These are phyloP conservation scores for Fusarium veterinarium DNA, from an alignment of 2,329 filamentous ascomycete genomes.

Conservation along the genomic window DNA sequence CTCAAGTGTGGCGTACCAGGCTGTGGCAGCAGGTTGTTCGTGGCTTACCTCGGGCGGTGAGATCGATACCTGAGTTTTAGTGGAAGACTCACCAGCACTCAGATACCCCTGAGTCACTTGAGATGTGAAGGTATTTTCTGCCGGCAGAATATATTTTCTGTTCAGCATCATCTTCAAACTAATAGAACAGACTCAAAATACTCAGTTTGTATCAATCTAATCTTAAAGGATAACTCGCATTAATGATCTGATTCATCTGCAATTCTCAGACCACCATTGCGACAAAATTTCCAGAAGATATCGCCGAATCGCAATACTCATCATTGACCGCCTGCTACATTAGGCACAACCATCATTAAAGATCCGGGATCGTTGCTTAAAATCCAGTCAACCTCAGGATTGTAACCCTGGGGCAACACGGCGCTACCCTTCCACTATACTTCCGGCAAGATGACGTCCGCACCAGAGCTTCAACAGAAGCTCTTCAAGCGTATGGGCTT, in stretches of 20 bases:
- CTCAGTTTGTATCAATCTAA: background rate
- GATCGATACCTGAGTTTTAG: background rate
- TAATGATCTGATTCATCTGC: accelerated
- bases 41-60: conserved; percentile 17
- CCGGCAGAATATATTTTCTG: conserved; percentile 3
- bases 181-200: background rate
- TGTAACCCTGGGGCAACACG: background rate
- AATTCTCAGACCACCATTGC: background rate
- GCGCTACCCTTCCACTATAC: background rate
- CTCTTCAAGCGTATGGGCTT: conserved; percentile 54
- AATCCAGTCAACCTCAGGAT: conserved; percentile 1
- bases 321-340: conserved; percentile 19
- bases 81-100: background rate
- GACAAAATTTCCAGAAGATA: background rate
- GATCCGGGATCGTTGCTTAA: conserved; percentile 14
- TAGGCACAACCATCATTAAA: conserved; percentile 2
- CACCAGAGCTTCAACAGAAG: conserved; percentile 52
- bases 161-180: too few species aligned
- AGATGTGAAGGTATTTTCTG: conserved; percentile 1
- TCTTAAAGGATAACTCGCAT: accelerated
- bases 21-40: conserved; percentile 9
- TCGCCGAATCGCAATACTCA: background rate
- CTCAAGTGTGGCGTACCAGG: conserved; percentile 13
- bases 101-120: background rate
- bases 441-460: conserved; percentile 36